A percentile compares a stretch with the other conserved stretches of the same genome.
Evolutionary conservation across 257 asterid genomes (phyloP).

Genomic region (Plantago elongata): DNA sequence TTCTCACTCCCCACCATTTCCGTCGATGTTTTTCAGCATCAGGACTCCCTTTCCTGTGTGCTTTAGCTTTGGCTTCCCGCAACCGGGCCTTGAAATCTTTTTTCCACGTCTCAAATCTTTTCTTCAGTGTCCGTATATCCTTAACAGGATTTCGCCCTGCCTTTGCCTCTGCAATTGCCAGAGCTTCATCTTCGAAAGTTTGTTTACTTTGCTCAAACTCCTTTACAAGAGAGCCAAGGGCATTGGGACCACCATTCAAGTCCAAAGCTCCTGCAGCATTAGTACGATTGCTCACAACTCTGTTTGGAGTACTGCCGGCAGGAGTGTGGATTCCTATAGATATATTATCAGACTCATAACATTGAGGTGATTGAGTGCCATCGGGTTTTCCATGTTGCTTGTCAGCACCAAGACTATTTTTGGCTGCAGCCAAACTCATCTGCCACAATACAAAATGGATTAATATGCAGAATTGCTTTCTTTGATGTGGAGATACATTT

Average conservation of each 20-base stretch:
- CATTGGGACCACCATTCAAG: conserved; percentile 33
- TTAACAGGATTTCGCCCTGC: conserved; percentile 35
- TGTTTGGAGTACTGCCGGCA: conserved; percentile 31
- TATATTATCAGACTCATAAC: conserved; percentile 55
- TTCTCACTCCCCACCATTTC: conserved; percentile 75
- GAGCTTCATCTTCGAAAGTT: conserved; percentile 52
- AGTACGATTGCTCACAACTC: conserved; percentile 20
- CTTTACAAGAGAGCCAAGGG: conserved; percentile 39
- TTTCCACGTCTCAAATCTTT: conserved; percentile 58
- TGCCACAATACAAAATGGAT: conserved; percentile 25
- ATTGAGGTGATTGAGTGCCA: conserved; percentile 53
- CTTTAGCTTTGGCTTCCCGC: conserved; percentile 55
- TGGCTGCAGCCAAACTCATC: conserved; percentile 69
- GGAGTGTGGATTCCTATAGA: conserved; percentile 43
- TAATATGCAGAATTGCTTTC: not conserved
- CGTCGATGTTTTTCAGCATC: conserved; percentile 47
- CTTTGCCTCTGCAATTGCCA: conserved; percentile 39
- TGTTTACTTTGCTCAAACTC: conserved; percentile 60
- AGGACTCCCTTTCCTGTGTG: conserved; percentile 30
- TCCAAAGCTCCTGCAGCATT: conserved; percentile 29
- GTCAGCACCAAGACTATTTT: conserved; percentile 44
- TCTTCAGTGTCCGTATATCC: conserved; percentile 50
- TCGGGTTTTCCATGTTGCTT: conserved; percentile 37
- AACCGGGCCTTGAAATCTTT: conserved; percentile 58
- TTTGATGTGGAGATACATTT: no score